Evolutionary conservation across 805 yeast genomes (phyloP).

Genomic region (Barnettozyma sp.): DNA sequence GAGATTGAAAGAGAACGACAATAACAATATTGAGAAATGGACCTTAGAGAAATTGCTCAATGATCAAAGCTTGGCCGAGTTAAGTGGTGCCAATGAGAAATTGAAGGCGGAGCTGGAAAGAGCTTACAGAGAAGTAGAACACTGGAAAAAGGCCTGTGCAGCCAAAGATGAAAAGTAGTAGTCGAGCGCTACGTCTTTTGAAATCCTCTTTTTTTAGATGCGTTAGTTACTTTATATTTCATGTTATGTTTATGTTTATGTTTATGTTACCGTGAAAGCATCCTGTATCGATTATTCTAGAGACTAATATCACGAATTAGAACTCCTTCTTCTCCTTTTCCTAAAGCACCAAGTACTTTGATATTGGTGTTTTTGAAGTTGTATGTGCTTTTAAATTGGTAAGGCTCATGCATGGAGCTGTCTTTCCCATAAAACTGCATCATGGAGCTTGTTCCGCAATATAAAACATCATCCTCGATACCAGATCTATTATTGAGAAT

Average conservation of each 20-base stretch:
- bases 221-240: not conserved
- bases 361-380: constrained; percentile 45
- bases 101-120: constrained; percentile 82
- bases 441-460: constrained; percentile 60
- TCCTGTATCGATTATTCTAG: too few species aligned
- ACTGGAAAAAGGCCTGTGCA: constrained; percentile 48
- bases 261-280: not conserved
- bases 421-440: constrained; percentile 47
- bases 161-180: constrained; percentile 2
- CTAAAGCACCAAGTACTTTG: constrained; percentile 46
- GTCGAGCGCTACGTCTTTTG: not conserved
- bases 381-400: constrained; percentile 1
- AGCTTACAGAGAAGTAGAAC: constrained; percentile 88
- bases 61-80: constrained; percentile 85
- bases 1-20: constrained; percentile 84
- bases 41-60: constrained; percentile 86
- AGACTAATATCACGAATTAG: constrained; percentile 49
- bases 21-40: constrained; percentile 87
- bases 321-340: constrained; percentile 61
- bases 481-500: constrained; percentile 72
- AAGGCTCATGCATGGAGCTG: not conserved
- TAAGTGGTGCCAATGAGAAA: constrained; percentile 79
- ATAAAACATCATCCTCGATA: constrained; percentile 59
- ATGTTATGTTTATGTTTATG: not conserved
- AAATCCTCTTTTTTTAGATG: not conserved